Base-by-base conservation (phyloP, 495 filamentous ascomycete genomes). In the Penicillium egyptiacum region DNA sequence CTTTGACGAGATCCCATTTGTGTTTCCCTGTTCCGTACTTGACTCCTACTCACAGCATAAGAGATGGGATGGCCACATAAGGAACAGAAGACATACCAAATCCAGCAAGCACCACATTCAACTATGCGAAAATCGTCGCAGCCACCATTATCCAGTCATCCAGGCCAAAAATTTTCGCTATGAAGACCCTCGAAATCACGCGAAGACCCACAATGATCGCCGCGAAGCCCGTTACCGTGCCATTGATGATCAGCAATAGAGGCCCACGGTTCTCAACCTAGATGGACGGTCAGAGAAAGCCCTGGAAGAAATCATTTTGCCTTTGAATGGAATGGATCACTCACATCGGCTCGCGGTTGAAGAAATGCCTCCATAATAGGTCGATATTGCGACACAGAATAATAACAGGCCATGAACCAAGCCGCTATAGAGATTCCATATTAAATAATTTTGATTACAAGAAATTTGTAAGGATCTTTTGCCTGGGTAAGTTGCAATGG, bases 21-120 rank as follows among this genome's bases (percentile, higher is more conserved):
- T 58, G 48, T 26, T 58, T 58, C 5, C 56, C 56, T n/a, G 56
- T 46, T 12, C 56, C 56, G 47, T 58, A 25, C n/a, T 26, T 31
- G 37, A 58, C 56, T 52, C 56, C 56, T 22, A 53, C 8, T 26
- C 56, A 49, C 19, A 12, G 10, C 2, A 14, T 47, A 16, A 47
- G 44, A 47, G 25, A 47, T n/a, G 11, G 3, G 12, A 26, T 30
- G 7, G 10, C 10, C 12, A 17, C 6, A 30, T 10, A 28, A 45
- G 42, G 23, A 28, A 25, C 8, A 30, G 23, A 30, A 16, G 25
- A 8, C 44, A 6, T 30, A 47, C 44, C 44, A 26, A 47, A 5
- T 1, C 44, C 44, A 1, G 56, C 39, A 16, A 58, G 19, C 20
- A 53, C 56, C 11, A 58, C 56, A 35, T 52, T 52, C 2, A 58